These are phyloP conservation scores for Silene coronaria DNA, from an alignment of 179 eudicot genomes.

Conservation along the genomic window DNA sequence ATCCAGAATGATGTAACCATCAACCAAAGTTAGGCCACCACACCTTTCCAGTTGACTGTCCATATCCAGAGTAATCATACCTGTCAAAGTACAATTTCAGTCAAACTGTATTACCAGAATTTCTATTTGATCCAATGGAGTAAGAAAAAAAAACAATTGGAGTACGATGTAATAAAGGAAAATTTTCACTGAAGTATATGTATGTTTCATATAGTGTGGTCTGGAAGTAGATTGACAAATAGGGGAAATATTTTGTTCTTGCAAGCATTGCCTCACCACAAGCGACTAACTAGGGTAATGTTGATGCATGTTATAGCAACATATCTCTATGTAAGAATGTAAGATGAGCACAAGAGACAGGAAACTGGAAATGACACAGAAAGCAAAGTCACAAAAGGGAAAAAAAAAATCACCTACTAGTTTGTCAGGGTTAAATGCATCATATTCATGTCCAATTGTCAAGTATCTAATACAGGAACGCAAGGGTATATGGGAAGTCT, in stretches of 20 bases:
- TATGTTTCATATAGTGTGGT: neutral
- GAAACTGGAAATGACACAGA: neutral
- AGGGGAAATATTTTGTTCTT: neutral
- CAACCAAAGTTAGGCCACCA: constrained; percentile 1
- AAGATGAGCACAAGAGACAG: neutral
- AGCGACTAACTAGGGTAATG: neutral
- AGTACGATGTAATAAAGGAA: neutral
- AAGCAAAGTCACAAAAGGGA: neutral
- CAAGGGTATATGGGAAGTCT: neutral
- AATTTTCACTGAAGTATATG: neutral
- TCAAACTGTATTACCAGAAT: constrained; percentile 1
- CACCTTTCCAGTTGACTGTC: constrained; percentile 34
- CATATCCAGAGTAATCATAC: constrained; percentile 38
- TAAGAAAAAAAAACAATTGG: neutral
- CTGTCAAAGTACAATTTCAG: constrained; percentile 16
- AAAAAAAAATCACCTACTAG: neutral
- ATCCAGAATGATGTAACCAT: neutral
- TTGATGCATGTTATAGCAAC: neutral
- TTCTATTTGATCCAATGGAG: neutral
- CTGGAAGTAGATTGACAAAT: neutral
- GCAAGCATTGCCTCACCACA: neutral
- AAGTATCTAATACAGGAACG: neutral
- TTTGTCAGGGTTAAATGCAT: neutral
- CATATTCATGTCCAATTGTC: neutral
- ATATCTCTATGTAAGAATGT: neutral